These are phyloP conservation scores for Bullera alba DNA, from an alignment of 768 basidiomycete genomes.

Conservation along the genomic window DNA sequence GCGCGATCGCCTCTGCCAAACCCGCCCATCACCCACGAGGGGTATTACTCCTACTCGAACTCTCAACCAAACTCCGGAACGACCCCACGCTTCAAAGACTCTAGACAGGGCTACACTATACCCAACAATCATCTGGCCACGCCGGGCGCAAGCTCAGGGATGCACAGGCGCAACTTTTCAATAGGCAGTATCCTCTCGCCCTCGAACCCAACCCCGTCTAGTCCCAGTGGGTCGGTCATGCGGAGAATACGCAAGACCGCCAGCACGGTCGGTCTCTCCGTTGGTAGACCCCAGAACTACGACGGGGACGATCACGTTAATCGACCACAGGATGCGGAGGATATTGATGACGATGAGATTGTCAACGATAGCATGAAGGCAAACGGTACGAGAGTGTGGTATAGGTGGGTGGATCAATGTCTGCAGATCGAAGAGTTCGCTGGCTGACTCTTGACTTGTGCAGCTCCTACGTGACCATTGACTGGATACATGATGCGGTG, in stretches of 20 bases:
- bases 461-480: constrained; percentile 70
- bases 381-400: constrained; percentile 62
- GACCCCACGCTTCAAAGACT: constrained; percentile 22
- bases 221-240: constrained; percentile 22
- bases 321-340: neutral
- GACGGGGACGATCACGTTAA: constrained; percentile 10
- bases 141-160: neutral
- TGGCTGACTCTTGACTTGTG: neutral
- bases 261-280: constrained; percentile 25
- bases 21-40: constrained; percentile 27
- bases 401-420: constrained; percentile 31
- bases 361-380: constrained; percentile 55
- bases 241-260: constrained; percentile 25
- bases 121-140: neutral
- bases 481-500: constrained; percentile 88
- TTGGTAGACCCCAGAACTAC: constrained; percentile 25
- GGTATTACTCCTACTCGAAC: constrained; percentile 29
- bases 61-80: constrained; percentile 27
- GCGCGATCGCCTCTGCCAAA: constrained; percentile 13
- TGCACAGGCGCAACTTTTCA: neutral
- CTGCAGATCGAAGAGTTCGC: no score
- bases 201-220: constrained; percentile 2
- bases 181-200: constrained; percentile 9
- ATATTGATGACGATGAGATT: constrained; percentile 24
- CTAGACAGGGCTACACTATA: neutral